A percentile compares a stretch with the other conserved stretches of the same genome.
Conservation (phyloP, 768 basidiomycete genomes). For the Holtermannia corniformis region DNA sequence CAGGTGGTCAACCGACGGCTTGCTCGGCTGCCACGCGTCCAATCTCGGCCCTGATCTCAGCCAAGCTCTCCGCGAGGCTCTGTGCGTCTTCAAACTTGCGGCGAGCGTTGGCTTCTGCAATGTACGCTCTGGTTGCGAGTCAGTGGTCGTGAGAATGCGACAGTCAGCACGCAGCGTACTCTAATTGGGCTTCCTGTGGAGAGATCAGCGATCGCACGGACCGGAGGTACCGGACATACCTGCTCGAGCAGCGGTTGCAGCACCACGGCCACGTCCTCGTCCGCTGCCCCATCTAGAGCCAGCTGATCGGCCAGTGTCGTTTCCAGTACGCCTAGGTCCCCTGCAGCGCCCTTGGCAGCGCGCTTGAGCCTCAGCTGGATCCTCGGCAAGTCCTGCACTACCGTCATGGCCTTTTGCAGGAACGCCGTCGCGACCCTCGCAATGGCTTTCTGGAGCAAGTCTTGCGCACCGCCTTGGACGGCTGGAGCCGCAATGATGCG, state of each 20-base stretch:
- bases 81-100: slow-evolving; percentile 94
- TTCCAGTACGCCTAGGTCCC: slow-evolving; percentile 36
- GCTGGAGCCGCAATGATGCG: slow-evolving; percentile 67
- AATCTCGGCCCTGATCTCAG: slow-evolving; percentile 77
- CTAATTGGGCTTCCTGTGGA: slow-evolving; percentile 72
- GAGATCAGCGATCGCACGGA: too few relatives aligned
- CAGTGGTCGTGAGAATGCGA: not conserved
- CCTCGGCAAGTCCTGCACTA: slow-evolving; percentile 51
- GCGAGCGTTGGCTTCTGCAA: slow-evolving; percentile 78
- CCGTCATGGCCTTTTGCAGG: slow-evolving; percentile 82
- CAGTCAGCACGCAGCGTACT: slow-evolving; percentile 39
- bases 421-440: slow-evolving; percentile 65
- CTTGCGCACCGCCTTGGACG: slow-evolving; percentile 58
- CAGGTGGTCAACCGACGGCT: not conserved
- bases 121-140: slow-evolving; percentile 50
- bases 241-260: slow-evolving; percentile 89
- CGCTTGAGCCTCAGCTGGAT: not conserved
- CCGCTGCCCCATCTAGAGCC: slow-evolving; percentile 7
- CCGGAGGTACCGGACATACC: too few relatives aligned
- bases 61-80: slow-evolving; percentile 65
- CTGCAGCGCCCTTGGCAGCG: not conserved
- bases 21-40: slow-evolving; percentile 26
- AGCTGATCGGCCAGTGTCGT: slow-evolving; percentile 18
- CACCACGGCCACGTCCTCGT: slow-evolving; percentile 60
- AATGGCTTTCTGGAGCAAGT: slow-evolving; percentile 74